Base-by-base conservation (phyloP, 148 eudicot species). In the Fagopyrum esculentum region DNA sequence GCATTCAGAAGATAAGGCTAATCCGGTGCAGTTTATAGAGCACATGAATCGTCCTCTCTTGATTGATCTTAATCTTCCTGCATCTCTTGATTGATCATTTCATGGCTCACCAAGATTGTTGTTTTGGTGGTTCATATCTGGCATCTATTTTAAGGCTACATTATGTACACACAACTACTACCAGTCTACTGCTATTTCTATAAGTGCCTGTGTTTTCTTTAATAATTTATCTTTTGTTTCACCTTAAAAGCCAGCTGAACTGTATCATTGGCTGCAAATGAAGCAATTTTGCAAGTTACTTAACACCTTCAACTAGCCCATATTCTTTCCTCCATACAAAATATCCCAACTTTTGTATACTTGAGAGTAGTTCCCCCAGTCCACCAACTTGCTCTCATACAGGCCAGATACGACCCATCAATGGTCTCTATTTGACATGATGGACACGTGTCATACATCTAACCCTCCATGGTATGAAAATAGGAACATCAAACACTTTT, bases 1-100 rank as follows among this genome's bases (percentile, higher is more conserved):
- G 75, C 97, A 92, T 84, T 85, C 45, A 19, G 71, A 29, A 57
- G 82, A 77, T 50, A 83, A 11, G 57, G 75, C 15, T 15, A 45
- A 16, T 22, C 59, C 52, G 6, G 19, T 56, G 9, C 61, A 17
- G 26, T 17, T 26, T 17, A 17, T 5, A 0, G 61, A 56, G 19
- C 44, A 16, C 12, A 29, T 11, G 55, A 30, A 71, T 49, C 74
- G 9, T 22, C 74, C 9, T 46, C 35, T 49, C 55, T 71, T 71
- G 55, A 4, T 71, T 47, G 74, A 71, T 71, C 74, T 47, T 46
- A 71, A 71, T 15, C 74, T 71, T 19, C 74, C 74, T 45, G 52
- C 74, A 47, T 49, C 74, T 3, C 30, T 30, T 4, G 55, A 35
- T 9, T 2, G 74, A 22, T 22, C 26, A 22, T 22, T 22, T 22